Conservation (phyloP, 1,139 yeast species). For the Pichia kudriavzevii region DNA sequence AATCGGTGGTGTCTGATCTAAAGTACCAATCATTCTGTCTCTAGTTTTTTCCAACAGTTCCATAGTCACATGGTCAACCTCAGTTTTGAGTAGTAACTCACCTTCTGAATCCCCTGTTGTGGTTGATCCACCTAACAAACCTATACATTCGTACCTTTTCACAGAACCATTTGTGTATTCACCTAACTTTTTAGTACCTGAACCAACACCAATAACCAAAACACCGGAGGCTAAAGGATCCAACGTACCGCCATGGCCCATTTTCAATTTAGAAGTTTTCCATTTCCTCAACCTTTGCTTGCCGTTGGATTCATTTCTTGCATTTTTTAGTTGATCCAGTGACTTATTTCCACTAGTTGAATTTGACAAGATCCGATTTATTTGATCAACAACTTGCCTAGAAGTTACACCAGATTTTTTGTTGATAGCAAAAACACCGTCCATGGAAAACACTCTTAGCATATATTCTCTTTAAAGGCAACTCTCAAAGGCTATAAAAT, state of each 20-base stretch:
- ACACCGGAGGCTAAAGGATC: conserved; percentile 96
- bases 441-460: conserved; percentile 48
- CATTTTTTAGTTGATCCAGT: conserved; percentile 41
- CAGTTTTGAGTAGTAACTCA: conserved; percentile 54
- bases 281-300: conserved; percentile 20
- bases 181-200: conserved; percentile 77
- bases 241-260: conserved; percentile 97
- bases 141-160: conserved; percentile 76
- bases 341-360: conserved; percentile 55
- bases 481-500: no score
- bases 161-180: conserved; percentile 64
- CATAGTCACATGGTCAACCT: conserved; percentile 50
- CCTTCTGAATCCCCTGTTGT: conserved; percentile 95
- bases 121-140: conserved; percentile 82
- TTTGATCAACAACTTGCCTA: conserved; percentile 55
- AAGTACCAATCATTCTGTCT: conserved; percentile 63
- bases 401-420: conserved; percentile 88
- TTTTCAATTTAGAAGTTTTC: conserved; percentile 52
- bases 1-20: conserved; percentile 90
- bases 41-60: conserved; percentile 45
- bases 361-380: conserved; percentile 56
- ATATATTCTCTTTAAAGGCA: no score
- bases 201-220: conserved; percentile 80
- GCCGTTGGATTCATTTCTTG: conserved; percentile 36
- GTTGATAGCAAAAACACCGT: conserved; percentile 88